Evolutionary conservation across 1,139 yeast genomes (phyloP).

Genomic region (Debaryomycetaceae sp.): DNA sequence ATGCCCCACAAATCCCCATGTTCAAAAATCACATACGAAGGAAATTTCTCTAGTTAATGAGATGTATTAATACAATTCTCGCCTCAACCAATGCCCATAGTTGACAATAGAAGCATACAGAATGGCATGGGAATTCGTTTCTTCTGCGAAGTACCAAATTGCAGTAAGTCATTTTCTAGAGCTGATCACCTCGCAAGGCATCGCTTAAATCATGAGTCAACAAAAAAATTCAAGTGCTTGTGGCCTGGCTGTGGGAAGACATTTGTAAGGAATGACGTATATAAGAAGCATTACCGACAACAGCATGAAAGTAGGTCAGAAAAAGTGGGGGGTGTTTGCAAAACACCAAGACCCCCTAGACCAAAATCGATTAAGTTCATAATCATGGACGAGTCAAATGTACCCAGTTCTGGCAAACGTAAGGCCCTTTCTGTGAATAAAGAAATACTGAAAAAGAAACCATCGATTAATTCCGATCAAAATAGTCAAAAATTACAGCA

Average conservation of each 20-base stretch:
- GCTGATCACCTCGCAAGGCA: slow-evolving; percentile 38
- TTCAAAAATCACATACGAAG: too few relatives aligned
- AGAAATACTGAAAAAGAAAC: not conserved
- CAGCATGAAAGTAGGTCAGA: slow-evolving; percentile 13
- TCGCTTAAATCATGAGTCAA: slow-evolving; percentile 35
- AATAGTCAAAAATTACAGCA: too few relatives aligned
- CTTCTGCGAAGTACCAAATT: slow-evolving; percentile 16
- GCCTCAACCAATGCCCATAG: too few relatives aligned
- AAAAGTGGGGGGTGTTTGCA: not conserved
- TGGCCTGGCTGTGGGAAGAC: slow-evolving; percentile 31
- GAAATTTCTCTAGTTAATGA: too few relatives aligned
- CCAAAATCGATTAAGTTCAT: too few relatives aligned
- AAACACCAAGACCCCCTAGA: not conserved
- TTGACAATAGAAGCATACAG: too few relatives aligned
- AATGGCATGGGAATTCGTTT: slow-evolving; percentile 2
- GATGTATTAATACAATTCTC: too few relatives aligned
- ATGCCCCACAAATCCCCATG: too few relatives aligned
- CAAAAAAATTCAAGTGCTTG: slow-evolving; percentile 19
- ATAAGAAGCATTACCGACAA: slow-evolving; percentile 31
- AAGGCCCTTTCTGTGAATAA: too few relatives aligned
- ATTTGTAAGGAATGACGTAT: slow-evolving; percentile 33
- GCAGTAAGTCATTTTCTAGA: slow-evolving; percentile 32
- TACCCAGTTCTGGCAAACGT: too few relatives aligned
- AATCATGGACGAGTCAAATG: too few relatives aligned
- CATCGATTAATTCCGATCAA: not conserved